Evolutionary conservation across 805 yeast genomes (phyloP).

Genomic region (Pichia membranifaciens): DNA sequence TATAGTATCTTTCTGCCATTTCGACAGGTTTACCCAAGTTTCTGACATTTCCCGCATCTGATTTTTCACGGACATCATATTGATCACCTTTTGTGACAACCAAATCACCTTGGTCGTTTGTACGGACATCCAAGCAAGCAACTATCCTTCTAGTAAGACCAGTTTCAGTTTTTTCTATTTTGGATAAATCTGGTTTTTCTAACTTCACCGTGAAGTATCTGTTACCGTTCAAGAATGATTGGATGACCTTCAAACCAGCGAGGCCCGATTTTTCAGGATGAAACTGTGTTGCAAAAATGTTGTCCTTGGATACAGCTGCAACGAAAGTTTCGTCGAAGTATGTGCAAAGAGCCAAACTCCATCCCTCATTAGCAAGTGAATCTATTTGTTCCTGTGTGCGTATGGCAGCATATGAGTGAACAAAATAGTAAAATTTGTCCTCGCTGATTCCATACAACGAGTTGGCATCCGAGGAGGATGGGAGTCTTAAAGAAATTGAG

Average conservation of each 20-base stretch:
- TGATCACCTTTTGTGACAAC: constrained; percentile 99
- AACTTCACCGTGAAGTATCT: constrained; percentile 17
- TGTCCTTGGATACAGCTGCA: constrained; percentile 73
- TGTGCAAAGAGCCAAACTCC: constrained; percentile 67
- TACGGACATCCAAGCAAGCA: constrained; percentile 95
- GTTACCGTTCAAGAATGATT: constrained; percentile 56
- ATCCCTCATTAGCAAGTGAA: constrained; percentile 33
- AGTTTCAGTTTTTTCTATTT: constrained; percentile 26
- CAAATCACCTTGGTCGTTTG: constrained; percentile 89
- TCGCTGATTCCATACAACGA: constrained; percentile 61
- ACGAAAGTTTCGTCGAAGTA: constrained; percentile 79
- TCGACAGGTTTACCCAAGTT: constrained; percentile 96
- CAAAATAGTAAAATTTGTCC: constrained; percentile 78
- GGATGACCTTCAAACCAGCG: constrained; percentile 78
- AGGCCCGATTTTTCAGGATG: constrained; percentile 98
- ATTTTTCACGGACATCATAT: constrained; percentile 88
- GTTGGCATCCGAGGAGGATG: constrained; percentile 8
- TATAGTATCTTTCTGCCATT: constrained; percentile 81
- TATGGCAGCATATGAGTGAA: constrained; percentile 86
- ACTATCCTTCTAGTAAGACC: constrained; percentile 88
- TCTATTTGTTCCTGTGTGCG: constrained; percentile 30
- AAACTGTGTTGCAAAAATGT: constrained; percentile 91
- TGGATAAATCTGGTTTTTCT: neutral
- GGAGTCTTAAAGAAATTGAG: constrained; percentile 14
- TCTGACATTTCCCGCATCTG: constrained; percentile 55